These are phyloP conservation scores for Aspergillus pseudoviridinutans DNA, from an alignment of 2,329 filamentous ascomycete genomes.

Conservation along the genomic window DNA sequence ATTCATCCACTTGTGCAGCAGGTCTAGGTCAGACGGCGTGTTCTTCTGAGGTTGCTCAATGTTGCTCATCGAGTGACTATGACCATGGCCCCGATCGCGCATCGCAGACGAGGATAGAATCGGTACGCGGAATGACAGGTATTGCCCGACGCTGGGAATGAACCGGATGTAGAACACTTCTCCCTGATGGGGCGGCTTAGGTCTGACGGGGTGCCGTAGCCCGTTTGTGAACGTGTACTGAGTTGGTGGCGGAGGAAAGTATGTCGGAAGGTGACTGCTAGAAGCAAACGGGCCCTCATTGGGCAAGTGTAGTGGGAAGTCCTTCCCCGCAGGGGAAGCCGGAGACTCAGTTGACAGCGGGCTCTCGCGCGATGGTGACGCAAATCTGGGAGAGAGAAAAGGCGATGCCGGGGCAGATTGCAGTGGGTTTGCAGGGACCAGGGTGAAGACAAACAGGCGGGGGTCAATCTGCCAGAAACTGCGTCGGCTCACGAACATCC, in stretches of 20 bases:
- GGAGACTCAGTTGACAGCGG: constrained; percentile 9
- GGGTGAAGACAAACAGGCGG: constrained; percentile 80
- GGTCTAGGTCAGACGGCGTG: constrained; percentile 56
- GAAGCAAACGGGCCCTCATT: constrained; percentile 26
- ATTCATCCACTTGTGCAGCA: constrained; percentile 85
- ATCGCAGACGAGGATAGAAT: constrained; percentile 47
- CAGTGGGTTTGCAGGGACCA: constrained; percentile 57
- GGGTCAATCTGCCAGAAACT: constrained; percentile 92
- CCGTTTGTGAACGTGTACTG: constrained; percentile 77
- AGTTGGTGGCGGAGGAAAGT: constrained; percentile 77
- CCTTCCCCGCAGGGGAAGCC: constrained; percentile 1
- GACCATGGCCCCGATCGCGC: constrained; percentile 18
- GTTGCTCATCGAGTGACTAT: constrained; percentile 35
- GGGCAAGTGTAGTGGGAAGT: constrained; percentile 22
- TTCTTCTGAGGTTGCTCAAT: constrained; percentile 32
- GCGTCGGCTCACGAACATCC: constrained; percentile 76
- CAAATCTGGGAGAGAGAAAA: constrained; percentile 44
- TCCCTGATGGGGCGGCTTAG: constrained; percentile 84
- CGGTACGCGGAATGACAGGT: constrained; percentile 83
- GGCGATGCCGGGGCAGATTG: constrained; percentile 50
- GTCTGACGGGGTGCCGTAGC: constrained; percentile 78
- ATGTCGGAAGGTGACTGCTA: constrained; percentile 80
- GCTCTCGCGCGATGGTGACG: constrained; percentile 45
- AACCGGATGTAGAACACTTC: constrained; percentile 89
- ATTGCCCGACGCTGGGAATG: constrained; percentile 75